Conservation (phyloP, 306 rosid species). For the Rubus idaeus region DNA sequence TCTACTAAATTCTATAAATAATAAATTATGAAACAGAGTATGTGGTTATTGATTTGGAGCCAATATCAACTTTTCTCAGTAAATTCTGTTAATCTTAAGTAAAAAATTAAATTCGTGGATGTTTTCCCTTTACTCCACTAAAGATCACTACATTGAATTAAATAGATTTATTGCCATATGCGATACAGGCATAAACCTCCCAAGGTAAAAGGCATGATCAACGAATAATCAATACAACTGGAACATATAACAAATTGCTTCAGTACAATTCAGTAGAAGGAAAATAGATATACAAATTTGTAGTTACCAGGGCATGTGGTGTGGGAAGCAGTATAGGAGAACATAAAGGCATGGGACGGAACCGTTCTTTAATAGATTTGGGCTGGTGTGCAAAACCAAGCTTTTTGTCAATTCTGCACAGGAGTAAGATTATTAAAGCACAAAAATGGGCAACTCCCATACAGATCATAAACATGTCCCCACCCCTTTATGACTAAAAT, state of each 20-base stretch:
- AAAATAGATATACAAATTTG: constrained; percentile 21
- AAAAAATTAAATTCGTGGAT: background rate
- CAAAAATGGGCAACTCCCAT: constrained; percentile 8
- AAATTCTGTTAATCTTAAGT: background rate
- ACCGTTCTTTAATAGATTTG: constrained; percentile 70
- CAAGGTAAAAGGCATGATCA: constrained; percentile 12
- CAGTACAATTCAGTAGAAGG: constrained; percentile 19
- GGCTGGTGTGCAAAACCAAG: constrained; percentile 40
- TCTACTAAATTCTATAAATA: background rate
- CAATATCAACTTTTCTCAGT: background rate
- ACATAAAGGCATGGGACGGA: constrained; percentile 92
- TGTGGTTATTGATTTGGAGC: background rate
- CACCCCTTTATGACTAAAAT: constrained; percentile 5
- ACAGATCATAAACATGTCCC: background rate
- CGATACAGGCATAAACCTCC: background rate
- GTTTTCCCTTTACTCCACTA: background rate
- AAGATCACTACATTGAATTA: background rate
- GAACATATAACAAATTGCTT: constrained; percentile 16
- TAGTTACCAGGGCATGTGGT: constrained; percentile 90
- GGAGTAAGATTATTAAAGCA: constrained; percentile 23
- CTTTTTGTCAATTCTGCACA: constrained; percentile 66
- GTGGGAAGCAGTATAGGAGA: constrained; percentile 89
- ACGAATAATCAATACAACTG: constrained; percentile 15
- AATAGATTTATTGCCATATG: background rate
- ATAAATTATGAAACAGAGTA: background rate